Evolutionary conservation across 208 protist genomes (phyloP).

Genomic region (Lotmaria passim): DNA sequence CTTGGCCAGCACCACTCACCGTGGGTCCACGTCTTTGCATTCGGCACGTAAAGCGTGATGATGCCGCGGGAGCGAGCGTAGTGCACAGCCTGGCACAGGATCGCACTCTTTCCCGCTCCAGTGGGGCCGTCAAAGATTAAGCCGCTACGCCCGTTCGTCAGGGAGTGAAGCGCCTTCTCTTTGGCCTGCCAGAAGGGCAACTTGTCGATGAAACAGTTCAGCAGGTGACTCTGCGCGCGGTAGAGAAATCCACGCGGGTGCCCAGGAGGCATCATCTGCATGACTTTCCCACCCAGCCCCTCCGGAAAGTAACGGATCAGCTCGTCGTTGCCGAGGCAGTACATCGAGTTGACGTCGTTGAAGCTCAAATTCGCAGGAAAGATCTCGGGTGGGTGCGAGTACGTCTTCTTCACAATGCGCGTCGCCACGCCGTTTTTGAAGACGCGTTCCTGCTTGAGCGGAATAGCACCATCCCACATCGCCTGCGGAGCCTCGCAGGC

Average conservation of each 20-base stretch:
- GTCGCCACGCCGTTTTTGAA: slow-evolving; percentile 54
- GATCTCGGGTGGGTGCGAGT: slow-evolving; percentile 81
- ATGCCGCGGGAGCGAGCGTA: slow-evolving; percentile 76
- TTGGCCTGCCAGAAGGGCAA: slow-evolving; percentile 84
- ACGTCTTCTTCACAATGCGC: slow-evolving; percentile 73
- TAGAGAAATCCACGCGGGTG: slow-evolving; percentile 93
- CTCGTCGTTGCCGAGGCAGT: slow-evolving; percentile 91
- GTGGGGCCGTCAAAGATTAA: slow-evolving; percentile 90
- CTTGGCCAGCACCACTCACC: slow-evolving; percentile 93
- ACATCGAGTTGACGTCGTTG: slow-evolving; percentile 91
- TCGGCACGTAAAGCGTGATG: slow-evolving; percentile 85
- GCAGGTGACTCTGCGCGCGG: slow-evolving; percentile 86
- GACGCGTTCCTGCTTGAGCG: slow-evolving; percentile 70
- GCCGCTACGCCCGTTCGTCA: slow-evolving; percentile 73
- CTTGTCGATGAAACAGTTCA: slow-evolving; percentile 92
- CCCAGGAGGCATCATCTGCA: slow-evolving; percentile 90
- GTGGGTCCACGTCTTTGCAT: slow-evolving; percentile 89
- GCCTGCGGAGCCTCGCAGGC: slow-evolving; percentile 85
- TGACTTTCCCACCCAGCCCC: slow-evolving; percentile 88
- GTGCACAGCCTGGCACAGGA: slow-evolving; percentile 91
- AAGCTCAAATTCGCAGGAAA: slow-evolving; percentile 64
- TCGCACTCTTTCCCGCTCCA: slow-evolving; percentile 87
- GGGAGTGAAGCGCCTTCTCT: slow-evolving; percentile 47
- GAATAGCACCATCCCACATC: slow-evolving; percentile 89
- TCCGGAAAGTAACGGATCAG: slow-evolving; percentile 86